Percentiles rank a stretch among this genome's conserved stretches.
Conservation (phyloP, 306 rosid species). For the Castanospermum australe region DNA sequence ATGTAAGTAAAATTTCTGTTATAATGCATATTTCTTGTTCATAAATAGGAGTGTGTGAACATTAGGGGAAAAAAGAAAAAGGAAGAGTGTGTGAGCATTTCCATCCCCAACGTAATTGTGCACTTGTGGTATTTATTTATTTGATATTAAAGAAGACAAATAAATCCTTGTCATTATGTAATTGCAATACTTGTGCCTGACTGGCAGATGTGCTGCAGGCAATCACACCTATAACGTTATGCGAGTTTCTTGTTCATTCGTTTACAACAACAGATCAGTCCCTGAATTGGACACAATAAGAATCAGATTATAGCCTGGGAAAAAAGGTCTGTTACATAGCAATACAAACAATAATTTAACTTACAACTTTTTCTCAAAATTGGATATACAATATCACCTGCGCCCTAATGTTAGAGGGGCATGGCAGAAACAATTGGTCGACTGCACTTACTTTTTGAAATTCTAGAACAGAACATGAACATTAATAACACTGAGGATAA, state of each 20-base stretch:
- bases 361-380: constrained; percentile 31
- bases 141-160: background rate
- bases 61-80: background rate
- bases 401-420: constrained; percentile 48
- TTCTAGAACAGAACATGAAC: constrained; percentile 99
- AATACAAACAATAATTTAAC: constrained; percentile 29
- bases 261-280: background rate
- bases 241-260: background rate
- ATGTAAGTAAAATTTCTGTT: constrained; percentile 27
- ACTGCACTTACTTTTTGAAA: constrained; percentile 77
- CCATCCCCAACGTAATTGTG: background rate
- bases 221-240: background rate
- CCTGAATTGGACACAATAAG: constrained; percentile 20
- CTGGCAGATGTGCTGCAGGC: background rate
- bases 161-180: background rate
- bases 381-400: constrained; percentile 39
- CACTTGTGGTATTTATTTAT: background rate
- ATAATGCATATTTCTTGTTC: constrained; percentile 11
- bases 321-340: background rate
- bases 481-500: constrained; percentile 77
- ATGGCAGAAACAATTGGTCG: constrained; percentile 77
- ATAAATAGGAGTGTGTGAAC: constrained; percentile 1
- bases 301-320: constrained; percentile 26
- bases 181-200: background rate
- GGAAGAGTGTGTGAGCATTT: background rate